Evolutionary conservation across 2,329 filamentous ascomycete species (phyloP).

Genomic region (Aspergillus brasiliensis): DNA sequence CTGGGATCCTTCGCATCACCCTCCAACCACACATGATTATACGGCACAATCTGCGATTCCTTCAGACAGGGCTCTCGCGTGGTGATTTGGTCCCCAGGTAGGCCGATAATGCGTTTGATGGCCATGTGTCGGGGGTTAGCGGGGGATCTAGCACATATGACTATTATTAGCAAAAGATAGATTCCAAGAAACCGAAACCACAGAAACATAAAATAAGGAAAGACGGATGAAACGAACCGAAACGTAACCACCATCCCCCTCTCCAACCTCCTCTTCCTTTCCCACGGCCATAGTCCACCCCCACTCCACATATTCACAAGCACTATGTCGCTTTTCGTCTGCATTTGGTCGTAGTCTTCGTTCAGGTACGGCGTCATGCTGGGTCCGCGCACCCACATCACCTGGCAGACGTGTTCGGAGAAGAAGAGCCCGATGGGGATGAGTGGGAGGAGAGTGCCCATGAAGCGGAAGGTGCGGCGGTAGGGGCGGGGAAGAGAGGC

Average conservation of each 20-base stretch:
- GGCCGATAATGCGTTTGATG: slow-evolving; percentile 80
- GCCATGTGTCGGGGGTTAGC: slow-evolving; percentile 67
- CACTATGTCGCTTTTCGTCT: slow-evolving; percentile 44
- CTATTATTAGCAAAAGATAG: neutral
- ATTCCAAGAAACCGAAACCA: neutral
- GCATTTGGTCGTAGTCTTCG: slow-evolving; percentile 56
- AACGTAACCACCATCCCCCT: slow-evolving; percentile 77
- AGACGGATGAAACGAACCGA: slow-evolving; percentile 31
- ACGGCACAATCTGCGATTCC: slow-evolving; percentile 63
- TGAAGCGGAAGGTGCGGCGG: slow-evolving; percentile 27
- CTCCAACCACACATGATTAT: slow-evolving; percentile 91
- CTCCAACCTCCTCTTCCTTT: slow-evolving; percentile 57
- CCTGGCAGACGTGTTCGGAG: slow-evolving; percentile 42
- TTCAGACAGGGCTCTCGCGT: slow-evolving; percentile 64
- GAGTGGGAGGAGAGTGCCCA: slow-evolving; percentile 35
- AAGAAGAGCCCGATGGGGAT: slow-evolving; percentile 44
- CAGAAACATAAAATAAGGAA: neutral
- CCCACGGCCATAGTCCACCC: slow-evolving; percentile 57
- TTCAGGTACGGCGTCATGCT: slow-evolving; percentile 83
- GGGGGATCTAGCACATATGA: slow-evolving; percentile 61
- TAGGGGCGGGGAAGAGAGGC: slow-evolving; percentile 30
- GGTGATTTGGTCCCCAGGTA: slow-evolving; percentile 76
- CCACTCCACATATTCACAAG: slow-evolving; percentile 44
- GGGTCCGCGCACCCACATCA: slow-evolving; percentile 48
- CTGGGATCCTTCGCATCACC: slow-evolving; percentile 73